Base-by-base conservation (phyloP, 768 basidiomycete species). In the Leccinum rimulosum region DNA sequence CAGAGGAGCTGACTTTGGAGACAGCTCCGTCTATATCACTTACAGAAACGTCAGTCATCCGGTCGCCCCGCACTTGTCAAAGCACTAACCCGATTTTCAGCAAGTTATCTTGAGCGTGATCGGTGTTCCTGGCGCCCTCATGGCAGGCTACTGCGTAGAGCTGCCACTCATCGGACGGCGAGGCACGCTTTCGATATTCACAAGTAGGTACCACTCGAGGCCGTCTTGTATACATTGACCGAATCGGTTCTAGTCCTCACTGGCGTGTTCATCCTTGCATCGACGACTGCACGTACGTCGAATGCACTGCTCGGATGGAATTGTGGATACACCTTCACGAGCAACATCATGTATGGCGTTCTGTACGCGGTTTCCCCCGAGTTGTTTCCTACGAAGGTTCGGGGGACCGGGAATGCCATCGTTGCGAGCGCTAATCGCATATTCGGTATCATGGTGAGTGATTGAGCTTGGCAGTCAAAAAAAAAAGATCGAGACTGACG, bases 1-100 rank as follows among this genome's bases (percentile, higher is more conserved):
- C n/a, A 79, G 86, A 48, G 89, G 89, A 8, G 83, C 86, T 0
- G 71, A 83, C 53, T 88, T 89, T 54, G 88, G 88, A 2, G 88
- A 89, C 58, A 80, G 84, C 0, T 87, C 86, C 4, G 70, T 84
- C 3, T 83, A 88, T 63, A 86, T 85, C 63, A 88, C 88, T 1
- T 91, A 91, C 63, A 83, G 89, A 19, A 91, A 91, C 58, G 86
- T 86, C 64, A 43, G 66, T 60, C 1, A 15, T 14, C n/a, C 8
- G 5, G 2, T 50, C 25, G 17, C 47, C 15, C 10, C 14, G 4
- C 11, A 10, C 36, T 4, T 36, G 15, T 61, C 19, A 19, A 53
- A 28, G 30, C 52, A 27, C 61, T 66, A 28, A 73, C 27, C 35
- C 4, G 6, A 36, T 31, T 7, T 6, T 17, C 61, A 82, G 81